Conservation (phyloP, 2,329 filamentous ascomycete species). For the Colletotrichum sp. region DNA sequence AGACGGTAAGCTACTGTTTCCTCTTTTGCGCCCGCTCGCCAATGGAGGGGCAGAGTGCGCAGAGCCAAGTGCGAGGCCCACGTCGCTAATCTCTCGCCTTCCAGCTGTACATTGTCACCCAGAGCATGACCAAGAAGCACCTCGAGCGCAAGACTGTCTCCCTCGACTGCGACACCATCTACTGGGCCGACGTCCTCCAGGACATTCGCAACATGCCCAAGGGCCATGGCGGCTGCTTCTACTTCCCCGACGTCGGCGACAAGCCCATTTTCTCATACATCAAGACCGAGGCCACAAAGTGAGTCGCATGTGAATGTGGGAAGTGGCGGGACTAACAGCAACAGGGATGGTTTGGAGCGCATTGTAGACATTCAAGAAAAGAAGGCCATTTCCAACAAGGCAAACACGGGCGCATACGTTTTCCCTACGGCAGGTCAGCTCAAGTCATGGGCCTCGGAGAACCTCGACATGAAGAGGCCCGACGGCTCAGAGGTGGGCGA, state of each 20-base stretch:
- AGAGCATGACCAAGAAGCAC: slow-evolving; percentile 32
- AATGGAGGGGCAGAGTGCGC: not conserved
- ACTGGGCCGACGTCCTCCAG: slow-evolving; percentile 33
- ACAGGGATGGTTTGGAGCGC: slow-evolving; percentile 21
- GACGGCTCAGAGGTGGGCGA: slow-evolving; percentile 28
- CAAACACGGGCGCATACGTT: slow-evolving; percentile 31
- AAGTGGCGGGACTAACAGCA: not conserved
- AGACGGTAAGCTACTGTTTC: slow-evolving; percentile 26
- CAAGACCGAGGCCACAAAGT: slow-evolving; percentile 26
- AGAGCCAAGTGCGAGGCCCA: not conserved
- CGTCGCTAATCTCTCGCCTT: not conserved
- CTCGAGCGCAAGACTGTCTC: slow-evolving; percentile 31
- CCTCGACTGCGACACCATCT: slow-evolving; percentile 37
- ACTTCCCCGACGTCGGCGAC: slow-evolving; percentile 30
- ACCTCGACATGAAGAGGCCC: slow-evolving; percentile 24
- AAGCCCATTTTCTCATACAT: slow-evolving; percentile 35
- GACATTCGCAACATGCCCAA: slow-evolving; percentile 28
- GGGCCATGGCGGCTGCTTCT: slow-evolving; percentile 29
- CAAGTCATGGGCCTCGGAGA: slow-evolving; percentile 26
- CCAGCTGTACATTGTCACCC: slow-evolving; percentile 31
- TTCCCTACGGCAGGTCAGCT: slow-evolving; percentile 28
- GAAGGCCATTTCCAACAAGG: slow-evolving; percentile 32
- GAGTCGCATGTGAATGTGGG: not conserved
- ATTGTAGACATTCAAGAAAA: slow-evolving; percentile 34
- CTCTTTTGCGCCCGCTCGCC: not conserved